Evolutionary conservation across 495 filamentous ascomycete species (phyloP).

Genomic region (Xylaria telfairii): DNA sequence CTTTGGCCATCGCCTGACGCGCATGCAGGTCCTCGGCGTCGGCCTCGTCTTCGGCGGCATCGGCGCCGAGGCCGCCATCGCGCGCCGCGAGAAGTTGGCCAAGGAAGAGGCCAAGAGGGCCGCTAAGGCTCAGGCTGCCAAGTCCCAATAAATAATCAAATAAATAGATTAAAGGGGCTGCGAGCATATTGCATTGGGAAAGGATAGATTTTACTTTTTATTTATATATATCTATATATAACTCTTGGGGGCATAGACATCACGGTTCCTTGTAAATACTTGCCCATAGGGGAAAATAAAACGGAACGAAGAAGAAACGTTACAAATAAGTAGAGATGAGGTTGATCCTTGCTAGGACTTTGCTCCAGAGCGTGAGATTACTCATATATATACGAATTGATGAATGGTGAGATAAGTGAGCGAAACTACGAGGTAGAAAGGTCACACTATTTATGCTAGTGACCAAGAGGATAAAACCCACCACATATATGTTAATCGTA

Average conservation of each 20-base stretch:
- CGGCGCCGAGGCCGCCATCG: constrained; percentile 85
- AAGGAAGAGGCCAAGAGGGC: constrained; percentile 72
- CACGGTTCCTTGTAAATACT: not conserved
- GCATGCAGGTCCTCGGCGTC: constrained; percentile 92
- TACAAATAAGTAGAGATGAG: not conserved
- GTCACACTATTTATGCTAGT: not conserved
- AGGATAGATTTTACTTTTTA: not conserved
- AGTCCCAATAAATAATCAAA: constrained; percentile 39
- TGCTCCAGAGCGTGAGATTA: too few species aligned
- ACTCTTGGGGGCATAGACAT: not conserved
- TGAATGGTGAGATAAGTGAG: not conserved
- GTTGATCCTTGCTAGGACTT: not conserved
- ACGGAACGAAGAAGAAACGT: not conserved
- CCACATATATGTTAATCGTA: too few species aligned
- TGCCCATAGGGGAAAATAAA: not conserved
- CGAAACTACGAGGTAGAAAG: not conserved
- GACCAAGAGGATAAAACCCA: not conserved
- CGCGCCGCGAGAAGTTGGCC: constrained; percentile 79
- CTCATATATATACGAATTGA: not conserved
- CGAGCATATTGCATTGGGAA: not conserved
- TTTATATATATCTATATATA: too few species aligned
- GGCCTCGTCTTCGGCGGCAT: constrained; percentile 93
- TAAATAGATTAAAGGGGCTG: too few species aligned
- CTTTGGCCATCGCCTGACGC: constrained; percentile 85
- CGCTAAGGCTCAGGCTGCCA: constrained; percentile 51